Conservation (phyloP, 2,329 filamentous ascomycete species). For the Claviceps sp. region DNA sequence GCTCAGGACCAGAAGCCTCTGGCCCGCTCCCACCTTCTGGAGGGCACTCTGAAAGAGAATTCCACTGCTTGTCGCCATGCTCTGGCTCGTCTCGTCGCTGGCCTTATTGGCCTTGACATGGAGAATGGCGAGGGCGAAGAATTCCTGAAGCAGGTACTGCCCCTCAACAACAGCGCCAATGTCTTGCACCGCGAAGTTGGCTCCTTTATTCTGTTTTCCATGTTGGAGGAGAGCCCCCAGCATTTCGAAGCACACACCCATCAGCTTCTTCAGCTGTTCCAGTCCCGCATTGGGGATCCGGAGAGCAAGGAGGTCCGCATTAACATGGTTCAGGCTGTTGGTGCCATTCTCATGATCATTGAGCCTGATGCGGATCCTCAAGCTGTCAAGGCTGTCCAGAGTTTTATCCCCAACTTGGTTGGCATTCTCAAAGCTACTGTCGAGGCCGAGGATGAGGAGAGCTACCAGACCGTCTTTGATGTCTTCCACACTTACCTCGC, state of each 20-base stretch:
- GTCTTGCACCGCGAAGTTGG: conserved; percentile 78
- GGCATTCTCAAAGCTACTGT: conserved; percentile 76
- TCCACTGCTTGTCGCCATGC: conserved; percentile 70
- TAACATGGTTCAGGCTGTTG: conserved; percentile 85
- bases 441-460: conserved; percentile 69
- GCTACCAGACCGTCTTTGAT: conserved; percentile 82
- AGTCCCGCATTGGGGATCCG: conserved; percentile 76
- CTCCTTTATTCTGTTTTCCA: conserved; percentile 83
- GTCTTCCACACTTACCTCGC: conserved; percentile 92
- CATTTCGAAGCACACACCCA: conserved; percentile 69
- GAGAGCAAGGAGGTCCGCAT: conserved; percentile 86
- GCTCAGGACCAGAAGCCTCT: conserved; percentile 62
- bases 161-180: conserved; percentile 62
- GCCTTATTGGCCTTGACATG: conserved; percentile 76
- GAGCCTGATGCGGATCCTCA: conserved; percentile 75
- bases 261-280: conserved; percentile 72
- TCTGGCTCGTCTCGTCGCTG: conserved; percentile 74
- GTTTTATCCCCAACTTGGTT: conserved; percentile 77
- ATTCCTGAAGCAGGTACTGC: conserved; percentile 64
- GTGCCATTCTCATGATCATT: conserved; percentile 74
- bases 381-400: conserved; percentile 62
- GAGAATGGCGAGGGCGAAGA: conserved; percentile 62
- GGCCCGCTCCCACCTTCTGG: conserved; percentile 70
- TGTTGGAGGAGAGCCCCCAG: conserved; percentile 78
- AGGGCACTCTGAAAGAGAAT: conserved; percentile 70